A percentile compares a stretch with the other conserved stretches of the same genome.
Conservation (phyloP, 2,329 filamentous ascomycete species). For the Cordyceps fumosorosea region DNA sequence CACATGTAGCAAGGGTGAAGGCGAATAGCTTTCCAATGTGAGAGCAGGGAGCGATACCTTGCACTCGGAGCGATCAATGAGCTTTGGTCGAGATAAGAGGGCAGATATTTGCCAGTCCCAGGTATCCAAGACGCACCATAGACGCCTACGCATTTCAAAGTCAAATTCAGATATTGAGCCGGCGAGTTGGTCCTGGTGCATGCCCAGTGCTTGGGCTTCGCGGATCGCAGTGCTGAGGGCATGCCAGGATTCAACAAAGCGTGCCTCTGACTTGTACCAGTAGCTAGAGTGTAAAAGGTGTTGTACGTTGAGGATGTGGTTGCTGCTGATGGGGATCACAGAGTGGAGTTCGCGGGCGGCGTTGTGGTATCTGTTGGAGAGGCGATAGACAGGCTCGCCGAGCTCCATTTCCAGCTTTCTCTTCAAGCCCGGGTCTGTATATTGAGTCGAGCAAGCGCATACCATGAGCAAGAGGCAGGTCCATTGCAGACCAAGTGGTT, state of each 20-base stretch:
- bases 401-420: conserved; percentile 27
- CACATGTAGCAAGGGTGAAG: conserved; percentile 22
- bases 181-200: conserved; percentile 25
- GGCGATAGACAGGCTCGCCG: conserved; percentile 21
- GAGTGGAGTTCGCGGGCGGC: conserved; percentile 27
- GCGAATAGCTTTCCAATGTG: conserved; percentile 14
- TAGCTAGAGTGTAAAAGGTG: conserved; percentile 31
- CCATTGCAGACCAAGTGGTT: conserved; percentile 30
- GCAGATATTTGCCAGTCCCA: conserved; percentile 35
- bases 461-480: conserved; percentile 32
- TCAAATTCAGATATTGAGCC: conserved; percentile 27
- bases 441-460: conserved; percentile 31
- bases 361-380: conserved; percentile 28
- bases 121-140: conserved; percentile 32
- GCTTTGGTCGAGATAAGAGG: conserved; percentile 19
- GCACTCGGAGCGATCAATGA: conserved; percentile 16
- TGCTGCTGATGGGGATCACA: conserved; percentile 27
- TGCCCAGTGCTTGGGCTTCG: conserved; percentile 29
- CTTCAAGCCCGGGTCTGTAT: conserved; percentile 25
- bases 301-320: conserved; percentile 29
- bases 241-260: conserved; percentile 32
- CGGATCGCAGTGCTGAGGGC: conserved; percentile 28
- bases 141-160: conserved; percentile 28
- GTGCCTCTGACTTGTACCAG: conserved; percentile 32
- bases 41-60: conserved; percentile 12